These are phyloP conservation scores for Nakazawaea populi DNA, from an alignment of 805 yeast genomes.

Conservation along the genomic window DNA sequence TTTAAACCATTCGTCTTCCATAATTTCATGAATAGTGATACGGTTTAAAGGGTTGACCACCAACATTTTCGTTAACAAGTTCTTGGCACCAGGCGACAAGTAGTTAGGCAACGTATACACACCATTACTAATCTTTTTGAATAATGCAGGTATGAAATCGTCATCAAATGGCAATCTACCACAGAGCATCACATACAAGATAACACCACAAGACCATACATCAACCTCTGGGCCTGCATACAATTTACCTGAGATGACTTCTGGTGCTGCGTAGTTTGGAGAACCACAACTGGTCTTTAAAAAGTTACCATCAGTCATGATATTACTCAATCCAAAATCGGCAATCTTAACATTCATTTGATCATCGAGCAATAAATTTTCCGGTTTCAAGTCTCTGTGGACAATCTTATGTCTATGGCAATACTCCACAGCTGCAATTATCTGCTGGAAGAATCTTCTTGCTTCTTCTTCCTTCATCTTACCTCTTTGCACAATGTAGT, in stretches of 20 bases:
- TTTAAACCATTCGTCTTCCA: constrained; percentile 93
- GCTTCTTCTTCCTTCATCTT: constrained; percentile 91
- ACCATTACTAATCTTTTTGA: constrained; percentile 89
- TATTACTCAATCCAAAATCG: constrained; percentile 90
- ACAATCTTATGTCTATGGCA: constrained; percentile 96
- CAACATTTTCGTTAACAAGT: constrained; percentile 78
- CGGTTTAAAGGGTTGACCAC: constrained; percentile 93
- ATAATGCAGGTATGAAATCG: constrained; percentile 89
- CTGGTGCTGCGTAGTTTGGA: constrained; percentile 97
- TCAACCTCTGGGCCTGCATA: constrained; percentile 98
- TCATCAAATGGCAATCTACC: constrained; percentile 96
- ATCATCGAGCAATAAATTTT: constrained; percentile 83
- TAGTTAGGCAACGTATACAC: constrained; percentile 87
- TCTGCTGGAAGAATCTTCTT: constrained; percentile 90
- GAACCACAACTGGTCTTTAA: constrained; percentile 93
- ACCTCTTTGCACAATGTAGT: constrained; percentile 91
- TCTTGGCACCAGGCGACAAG: constrained; percentile 79
- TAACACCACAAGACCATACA: constrained; percentile 97
- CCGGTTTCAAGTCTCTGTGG: constrained; percentile 95
- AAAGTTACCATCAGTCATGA: constrained; percentile 97
- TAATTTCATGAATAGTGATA: constrained; percentile 85
- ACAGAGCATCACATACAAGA: constrained; percentile 90
- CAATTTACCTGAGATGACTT: constrained; percentile 87
- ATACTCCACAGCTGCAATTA: constrained; percentile 92
- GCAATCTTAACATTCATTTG: constrained; percentile 91